Evolutionary conservation across 2,329 filamentous ascomycete genomes (phyloP), one percentile per base, ranked within the genome.

Genomic region (Aureobasidium namibiae): DNA sequence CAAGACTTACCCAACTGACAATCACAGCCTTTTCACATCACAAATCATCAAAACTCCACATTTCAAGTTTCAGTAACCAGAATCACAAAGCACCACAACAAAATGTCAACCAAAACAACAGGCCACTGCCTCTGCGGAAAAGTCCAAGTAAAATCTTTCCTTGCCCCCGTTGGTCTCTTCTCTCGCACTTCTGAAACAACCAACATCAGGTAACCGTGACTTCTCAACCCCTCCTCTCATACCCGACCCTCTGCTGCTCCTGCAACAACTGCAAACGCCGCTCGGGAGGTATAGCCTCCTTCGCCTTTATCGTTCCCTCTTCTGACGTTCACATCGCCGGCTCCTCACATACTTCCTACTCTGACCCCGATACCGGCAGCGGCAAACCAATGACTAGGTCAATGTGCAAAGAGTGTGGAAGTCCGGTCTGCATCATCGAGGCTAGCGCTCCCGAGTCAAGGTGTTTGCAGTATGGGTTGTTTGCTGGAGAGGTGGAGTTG

Each of bases 391-490:
- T 65, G 60, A 50, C 60, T 5, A 61, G 63, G 36, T 61, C 59
- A 16, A 61, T 64, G 58, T 65, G 62, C 31, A 50, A 57, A 4
- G 41, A 52, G 5, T 64, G 63, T 29, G 63, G 63, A 4, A 64
- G 61, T 11, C 62, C 63, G 2, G 61, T 65, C n/a, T 49, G 59
- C 10, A 64, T 64, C 8, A 63, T 64, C 5, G 62, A 65, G 45
- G 63, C 59, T 1, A 34, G 39, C 16, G 56, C 53, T 18, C 63
- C 63, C 7, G 62, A 62, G 18, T 38, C 31, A 1, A 61, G 62
- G 49, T 64, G 63, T 38, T 49, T 65, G 60, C 62, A 65, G 59
- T 65, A 64, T 48, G 63, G 62, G 1, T 46, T 65, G 1, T 65
- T 65, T 48, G 60, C 63, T 16, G 34, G 49, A 4, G 56, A 61